Percentiles rank a stretch among this genome's conserved stretches.
Conservation (phyloP, 441 rosid genomes). For the Populus hybrid region DNA sequence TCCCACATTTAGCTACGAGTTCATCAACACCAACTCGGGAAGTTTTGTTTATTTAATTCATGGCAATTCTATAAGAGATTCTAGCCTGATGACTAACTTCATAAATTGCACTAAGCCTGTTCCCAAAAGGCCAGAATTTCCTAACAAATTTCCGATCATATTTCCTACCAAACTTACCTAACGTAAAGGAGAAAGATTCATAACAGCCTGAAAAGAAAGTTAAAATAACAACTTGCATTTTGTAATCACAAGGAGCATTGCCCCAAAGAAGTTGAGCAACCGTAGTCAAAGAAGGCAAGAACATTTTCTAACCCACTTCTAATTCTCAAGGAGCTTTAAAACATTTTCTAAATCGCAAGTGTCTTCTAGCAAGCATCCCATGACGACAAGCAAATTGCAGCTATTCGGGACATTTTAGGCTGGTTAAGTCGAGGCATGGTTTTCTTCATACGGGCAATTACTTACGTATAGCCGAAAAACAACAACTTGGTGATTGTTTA, state of each 20-base stretch:
- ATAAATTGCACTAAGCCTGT: too few species aligned
- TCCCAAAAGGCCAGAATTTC: neutral
- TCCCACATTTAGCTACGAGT: neutral
- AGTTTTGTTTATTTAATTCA: too few species aligned
- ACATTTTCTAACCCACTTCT: constrained; percentile 32
- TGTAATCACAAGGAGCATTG: neutral
- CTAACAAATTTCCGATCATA: neutral
- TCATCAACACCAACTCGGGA: neutral
- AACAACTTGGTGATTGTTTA: neutral
- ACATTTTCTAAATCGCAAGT: neutral
- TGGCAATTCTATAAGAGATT: neutral
- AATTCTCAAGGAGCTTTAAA: neutral
- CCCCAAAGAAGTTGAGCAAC: constrained; percentile 25
- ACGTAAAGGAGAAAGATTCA: neutral
- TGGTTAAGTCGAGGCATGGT: neutral
- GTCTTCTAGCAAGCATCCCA: constrained; percentile 26
- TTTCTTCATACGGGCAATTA: too few species aligned
- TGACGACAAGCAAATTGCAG: neutral
- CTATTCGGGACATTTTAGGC: neutral
- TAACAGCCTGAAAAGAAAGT: neutral
- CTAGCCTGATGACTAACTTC: neutral
- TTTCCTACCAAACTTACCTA: constrained; percentile 17
- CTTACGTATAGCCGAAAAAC: neutral
- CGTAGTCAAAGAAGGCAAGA: neutral
- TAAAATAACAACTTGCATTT: neutral